Conservation (phyloP, 345 rosid species). For the Geranium rotundifolium region DNA sequence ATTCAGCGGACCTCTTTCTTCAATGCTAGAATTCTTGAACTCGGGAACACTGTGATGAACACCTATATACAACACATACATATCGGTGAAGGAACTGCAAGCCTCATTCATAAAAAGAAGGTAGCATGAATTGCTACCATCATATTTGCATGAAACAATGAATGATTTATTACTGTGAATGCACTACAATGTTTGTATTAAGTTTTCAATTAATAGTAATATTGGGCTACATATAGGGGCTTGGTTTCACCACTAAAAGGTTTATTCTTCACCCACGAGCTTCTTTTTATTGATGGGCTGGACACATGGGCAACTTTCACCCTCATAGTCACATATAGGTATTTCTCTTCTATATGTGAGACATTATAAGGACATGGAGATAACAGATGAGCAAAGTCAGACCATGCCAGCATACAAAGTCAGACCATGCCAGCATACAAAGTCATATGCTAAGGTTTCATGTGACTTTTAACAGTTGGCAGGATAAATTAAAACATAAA, state of each 20-base stretch:
- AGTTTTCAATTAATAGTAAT: too few relatives aligned
- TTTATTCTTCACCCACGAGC: too few relatives aligned
- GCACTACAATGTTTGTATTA: neutral
- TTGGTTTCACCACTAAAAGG: too few relatives aligned
- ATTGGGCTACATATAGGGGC: too few relatives aligned
- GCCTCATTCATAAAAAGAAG: neutral
- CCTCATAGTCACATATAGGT: too few relatives aligned
- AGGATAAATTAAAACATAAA: too few relatives aligned
- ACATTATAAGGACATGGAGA: too few relatives aligned
- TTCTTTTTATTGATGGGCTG: too few relatives aligned
- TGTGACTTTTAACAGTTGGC: neutral
- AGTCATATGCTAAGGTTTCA: neutral
- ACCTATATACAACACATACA: neutral
- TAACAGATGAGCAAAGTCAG: too few relatives aligned
- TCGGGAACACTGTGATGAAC: conserved; percentile 15
- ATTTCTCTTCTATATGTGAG: too few relatives aligned
- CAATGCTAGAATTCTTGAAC: conserved; percentile 11
- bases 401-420: neutral
- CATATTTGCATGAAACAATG: neutral
- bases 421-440: neutral
- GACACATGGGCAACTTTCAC: too few relatives aligned
- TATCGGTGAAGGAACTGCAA: neutral
- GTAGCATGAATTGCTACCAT: neutral
- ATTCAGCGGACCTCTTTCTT: conserved; percentile 12
- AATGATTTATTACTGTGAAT: too few relatives aligned